phyloP scores from a whole-genome alignment of 495 filamentous ascomycete species.

The Aspergillus asperescens region DNA sequence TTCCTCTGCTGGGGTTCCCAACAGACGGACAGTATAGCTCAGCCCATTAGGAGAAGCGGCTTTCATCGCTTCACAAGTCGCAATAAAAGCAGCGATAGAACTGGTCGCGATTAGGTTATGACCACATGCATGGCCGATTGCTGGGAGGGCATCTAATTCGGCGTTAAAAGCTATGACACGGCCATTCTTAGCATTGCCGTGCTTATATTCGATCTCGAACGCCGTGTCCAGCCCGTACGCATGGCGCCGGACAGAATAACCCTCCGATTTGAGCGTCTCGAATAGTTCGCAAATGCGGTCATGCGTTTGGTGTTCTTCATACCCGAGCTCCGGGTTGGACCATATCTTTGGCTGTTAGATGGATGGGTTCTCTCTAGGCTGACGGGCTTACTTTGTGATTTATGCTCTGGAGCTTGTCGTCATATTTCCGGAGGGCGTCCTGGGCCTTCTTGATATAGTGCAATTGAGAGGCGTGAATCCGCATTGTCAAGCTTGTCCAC shows the following conservation, averaged over 20 bases:
- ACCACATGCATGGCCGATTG: conserved; percentile 45
- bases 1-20: conserved; percentile 43
- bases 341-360: conserved; percentile 29
- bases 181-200: conserved; percentile 32
- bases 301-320: conserved; percentile 50
- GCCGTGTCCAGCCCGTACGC: conserved; percentile 52
- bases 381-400: conserved; percentile 38
- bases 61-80: conserved; percentile 31
- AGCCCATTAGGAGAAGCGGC: conserved; percentile 3
- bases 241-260: conserved; percentile 36
- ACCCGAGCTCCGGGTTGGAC: conserved; percentile 51
- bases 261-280: conserved; percentile 23
- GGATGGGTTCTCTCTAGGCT: background rate
- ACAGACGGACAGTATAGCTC: conserved; percentile 29
- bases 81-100: conserved; percentile 39
- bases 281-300: conserved; percentile 46
- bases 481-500: too few relatives aligned
- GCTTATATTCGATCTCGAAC: conserved; percentile 50
- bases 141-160: conserved; percentile 50
- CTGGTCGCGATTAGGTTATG: conserved; percentile 46
- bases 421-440: too few relatives aligned
- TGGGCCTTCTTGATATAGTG: too few relatives aligned
- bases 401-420: conserved; percentile 37
- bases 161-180: conserved; percentile 53
- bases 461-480: too few relatives aligned